A percentile compares a stretch with the other conserved stretches of the same genome.
Conservation (phyloP, 257 asterid genomes). For the Nicotiana tabacum region DNA sequence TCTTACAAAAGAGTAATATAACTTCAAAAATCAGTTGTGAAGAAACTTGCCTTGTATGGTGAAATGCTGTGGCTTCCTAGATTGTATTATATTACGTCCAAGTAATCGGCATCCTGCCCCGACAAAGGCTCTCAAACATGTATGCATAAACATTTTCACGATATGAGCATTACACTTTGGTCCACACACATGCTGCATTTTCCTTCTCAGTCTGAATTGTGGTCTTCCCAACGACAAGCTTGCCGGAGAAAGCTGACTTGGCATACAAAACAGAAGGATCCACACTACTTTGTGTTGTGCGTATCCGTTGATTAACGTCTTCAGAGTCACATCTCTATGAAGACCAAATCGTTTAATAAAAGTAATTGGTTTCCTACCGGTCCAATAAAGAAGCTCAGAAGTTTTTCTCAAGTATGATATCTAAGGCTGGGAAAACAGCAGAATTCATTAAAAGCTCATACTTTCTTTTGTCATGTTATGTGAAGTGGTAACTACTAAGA, state of each 20-base stretch:
- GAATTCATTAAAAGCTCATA: slow-evolving; percentile 14
- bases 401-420: no score
- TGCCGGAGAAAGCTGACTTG: slow-evolving; percentile 80
- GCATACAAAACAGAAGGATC: slow-evolving; percentile 40
- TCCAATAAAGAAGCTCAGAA: no score
- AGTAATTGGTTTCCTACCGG: no score
- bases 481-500: not conserved
- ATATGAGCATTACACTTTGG: slow-evolving; percentile 45
- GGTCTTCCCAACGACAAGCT: slow-evolving; percentile 80
- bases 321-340: slow-evolving; percentile 68
- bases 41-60: no score
- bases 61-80: no score
- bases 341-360: slow-evolving; percentile 62
- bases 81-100: no score
- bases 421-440: slow-evolving; percentile 36
- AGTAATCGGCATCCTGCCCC: no score
- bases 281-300: slow-evolving; percentile 32
- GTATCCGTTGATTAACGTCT: slow-evolving; percentile 70
- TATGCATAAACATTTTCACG: not conserved
- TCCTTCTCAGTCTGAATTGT: slow-evolving; percentile 74
- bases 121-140: no score
- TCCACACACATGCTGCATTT: slow-evolving; percentile 80
- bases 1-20: no score
- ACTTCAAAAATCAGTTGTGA: no score
- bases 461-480: no score